A percentile compares a stretch with the other conserved stretches of the same genome.
phyloP scores from a whole-genome alignment of 2,329 filamentous ascomycete genomes.

The Alternaria solani region DNA sequence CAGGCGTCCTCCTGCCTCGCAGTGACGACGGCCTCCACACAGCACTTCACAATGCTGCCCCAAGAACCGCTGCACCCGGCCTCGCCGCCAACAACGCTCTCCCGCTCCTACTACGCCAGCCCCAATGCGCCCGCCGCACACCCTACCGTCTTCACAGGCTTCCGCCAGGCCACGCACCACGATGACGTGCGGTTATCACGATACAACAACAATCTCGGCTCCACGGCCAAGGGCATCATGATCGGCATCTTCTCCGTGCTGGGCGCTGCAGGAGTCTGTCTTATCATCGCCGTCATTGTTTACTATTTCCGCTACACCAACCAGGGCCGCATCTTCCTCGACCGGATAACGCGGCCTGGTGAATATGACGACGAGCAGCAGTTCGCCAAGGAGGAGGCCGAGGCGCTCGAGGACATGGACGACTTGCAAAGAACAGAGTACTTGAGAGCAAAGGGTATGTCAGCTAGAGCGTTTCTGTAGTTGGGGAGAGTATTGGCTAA shows the following conservation, averaged over 20 bases:
- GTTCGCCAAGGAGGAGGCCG: constrained; percentile 90
- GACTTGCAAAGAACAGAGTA: constrained; percentile 91
- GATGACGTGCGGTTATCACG: constrained; percentile 37
- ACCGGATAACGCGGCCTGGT: constrained; percentile 89
- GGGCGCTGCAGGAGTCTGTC: constrained; percentile 86
- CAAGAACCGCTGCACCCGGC: constrained; percentile 37
- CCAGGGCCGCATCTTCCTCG: constrained; percentile 88
- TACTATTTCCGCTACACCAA: constrained; percentile 94
- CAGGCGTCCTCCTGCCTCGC: constrained; percentile 11
- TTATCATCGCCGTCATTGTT: constrained; percentile 78
- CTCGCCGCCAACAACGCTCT: constrained; percentile 46
- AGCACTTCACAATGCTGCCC: constrained; percentile 41
- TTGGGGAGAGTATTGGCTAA: constrained; percentile 13
- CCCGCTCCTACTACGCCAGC: constrained; percentile 36
- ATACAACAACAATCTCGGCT: constrained; percentile 51
- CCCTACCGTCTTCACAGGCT: constrained; percentile 25
- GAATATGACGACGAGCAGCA: constrained; percentile 98
- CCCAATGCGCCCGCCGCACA: constrained; percentile 36
- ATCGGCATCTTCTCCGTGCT: constrained; percentile 96
- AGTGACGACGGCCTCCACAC: constrained; percentile 10
- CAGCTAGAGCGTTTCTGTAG: neutral
- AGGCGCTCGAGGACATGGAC: constrained; percentile 94
- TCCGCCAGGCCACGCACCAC: constrained; percentile 25
- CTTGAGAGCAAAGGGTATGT: constrained; percentile 87
- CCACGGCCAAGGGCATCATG: constrained; percentile 79